Conservation (phyloP, 768 basidiomycete species). For the Mycena sanguinolenta region DNA sequence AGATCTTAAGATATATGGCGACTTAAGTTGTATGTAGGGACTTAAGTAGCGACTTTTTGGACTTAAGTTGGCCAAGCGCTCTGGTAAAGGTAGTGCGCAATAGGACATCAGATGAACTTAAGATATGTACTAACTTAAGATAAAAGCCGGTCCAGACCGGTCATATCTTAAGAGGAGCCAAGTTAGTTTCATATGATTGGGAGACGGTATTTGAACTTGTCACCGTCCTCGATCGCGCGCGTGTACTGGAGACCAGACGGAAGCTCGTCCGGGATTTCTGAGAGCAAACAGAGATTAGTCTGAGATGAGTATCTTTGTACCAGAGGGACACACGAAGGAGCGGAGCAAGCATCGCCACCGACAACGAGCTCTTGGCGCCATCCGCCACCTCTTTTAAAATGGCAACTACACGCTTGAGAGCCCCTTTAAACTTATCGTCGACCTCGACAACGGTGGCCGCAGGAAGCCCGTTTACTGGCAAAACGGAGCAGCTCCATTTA, state of each 20-base stretch:
- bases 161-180: too few species aligned
- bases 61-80: too few species aligned
- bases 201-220: too few species aligned
- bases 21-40: too few species aligned
- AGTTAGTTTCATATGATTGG: too few species aligned
- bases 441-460: constrained; percentile 28
- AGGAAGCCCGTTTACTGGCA: constrained; percentile 13
- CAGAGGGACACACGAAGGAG: constrained; percentile 22
- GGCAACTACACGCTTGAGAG: constrained; percentile 19
- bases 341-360: constrained; percentile 24
- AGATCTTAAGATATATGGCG: too few species aligned
- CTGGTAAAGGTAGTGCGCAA: too few species aligned
- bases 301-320: too few species aligned
- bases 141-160: too few species aligned
- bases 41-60: too few species aligned
- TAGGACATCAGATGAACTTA: too few species aligned
- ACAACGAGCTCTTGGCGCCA: constrained; percentile 23
- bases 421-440: constrained; percentile 26
- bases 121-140: too few species aligned
- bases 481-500: constrained; percentile 32
- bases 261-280: constrained; percentile 27
- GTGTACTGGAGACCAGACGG: constrained; percentile 5
- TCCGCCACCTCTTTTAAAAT: constrained; percentile 27
- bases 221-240: not conserved
- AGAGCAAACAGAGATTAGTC: constrained; percentile 23